A percentile compares a stretch with the other conserved stretches of the same genome.
These are phyloP conservation scores for Babesia bigemina DNA, from an alignment of 169 alveolate species.

Conservation along the genomic window DNA sequence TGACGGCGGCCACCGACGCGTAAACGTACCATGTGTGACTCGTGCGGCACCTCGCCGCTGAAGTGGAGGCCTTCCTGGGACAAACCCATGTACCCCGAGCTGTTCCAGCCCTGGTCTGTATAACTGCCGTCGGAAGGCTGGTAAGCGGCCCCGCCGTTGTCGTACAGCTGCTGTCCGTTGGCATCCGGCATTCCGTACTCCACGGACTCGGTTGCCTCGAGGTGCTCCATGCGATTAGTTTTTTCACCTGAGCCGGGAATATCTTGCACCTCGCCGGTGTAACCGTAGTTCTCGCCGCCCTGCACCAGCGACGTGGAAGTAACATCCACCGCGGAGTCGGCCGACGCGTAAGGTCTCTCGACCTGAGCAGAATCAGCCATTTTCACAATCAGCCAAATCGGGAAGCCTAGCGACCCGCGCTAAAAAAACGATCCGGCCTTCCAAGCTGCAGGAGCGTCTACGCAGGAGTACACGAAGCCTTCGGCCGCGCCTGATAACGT, in stretches of 20 bases:
- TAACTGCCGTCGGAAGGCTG: constrained; percentile 33
- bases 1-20: too few relatives aligned
- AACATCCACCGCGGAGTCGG: constrained; percentile 2
- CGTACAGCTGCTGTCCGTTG: constrained; percentile 37
- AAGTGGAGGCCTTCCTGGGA: constrained; percentile 48
- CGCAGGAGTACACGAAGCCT: constrained; percentile 4
- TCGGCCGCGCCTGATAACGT: constrained; percentile 49
- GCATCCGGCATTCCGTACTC: constrained; percentile 34
- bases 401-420: background rate
- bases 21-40: constrained; percentile 38
- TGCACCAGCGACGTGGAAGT: constrained; percentile 21
- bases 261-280: constrained; percentile 32
- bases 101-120: constrained; percentile 53
- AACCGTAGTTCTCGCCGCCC: constrained; percentile 43
- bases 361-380: constrained; percentile 19
- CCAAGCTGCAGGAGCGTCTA: background rate
- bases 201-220: constrained; percentile 26
- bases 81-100: constrained; percentile 41
- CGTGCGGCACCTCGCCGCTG: constrained; percentile 56
- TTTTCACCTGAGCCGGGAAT: constrained; percentile 26
- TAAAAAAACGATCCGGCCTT: background rate
- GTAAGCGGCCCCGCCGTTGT: constrained; percentile 16
- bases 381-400: background rate
- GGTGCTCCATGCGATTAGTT: constrained; percentile 52
- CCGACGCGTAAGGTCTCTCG: constrained; percentile 18